Evolutionary conservation across 164 flowering plant species (phyloP).

Genomic region (grape (Vitis vinifera)): ASM3070453v1 NC_081821.1:626501-627000

Average conservation of each 20-base stretch:
- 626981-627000: conserved; percentile 25
- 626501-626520: not conserved
- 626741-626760: conserved; percentile 3
- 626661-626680: conserved; percentile 23
- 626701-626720: conserved; percentile 1
- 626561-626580: not conserved
- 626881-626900: conserved; percentile 3
- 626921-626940: conserved; percentile 17
- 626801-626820: conserved; percentile 15
- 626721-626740: not conserved
- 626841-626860: conserved; percentile 19
- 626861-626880: conserved; percentile 8
- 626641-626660: conserved; percentile 8
- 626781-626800: conserved; percentile 15
- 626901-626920: conserved; percentile 11
- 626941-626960: conserved; percentile 20
- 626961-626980: conserved; percentile 19
- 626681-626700: conserved; percentile 12
- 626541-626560: not conserved
- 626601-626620: not conserved
- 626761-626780: conserved; percentile 1
- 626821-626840: conserved; percentile 15
- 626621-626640: not conserved
- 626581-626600: not conserved
- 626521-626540: not conserved